Percentiles rank a stretch among this genome's conserved stretches.
Evolutionary conservation across 768 basidiomycete genomes (phyloP).

Genomic region (Lentinula edodes): DNA sequence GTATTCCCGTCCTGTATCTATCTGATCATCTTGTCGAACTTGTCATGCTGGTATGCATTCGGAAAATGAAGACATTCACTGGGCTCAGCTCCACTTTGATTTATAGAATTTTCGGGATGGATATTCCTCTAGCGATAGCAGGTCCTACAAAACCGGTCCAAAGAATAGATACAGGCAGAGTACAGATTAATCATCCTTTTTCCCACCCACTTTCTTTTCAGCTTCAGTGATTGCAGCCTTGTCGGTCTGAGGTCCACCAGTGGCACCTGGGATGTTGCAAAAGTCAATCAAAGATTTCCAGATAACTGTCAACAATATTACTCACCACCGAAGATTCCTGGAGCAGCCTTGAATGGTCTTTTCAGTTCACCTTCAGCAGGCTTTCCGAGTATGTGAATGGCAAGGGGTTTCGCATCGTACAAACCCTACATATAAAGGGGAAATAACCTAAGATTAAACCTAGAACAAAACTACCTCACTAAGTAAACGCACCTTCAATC

Average conservation of each 20-base stretch:
- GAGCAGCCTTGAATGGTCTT: conserved; percentile 77
- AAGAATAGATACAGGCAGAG: background rate
- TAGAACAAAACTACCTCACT: background rate
- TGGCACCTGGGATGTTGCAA: conserved; percentile 27
- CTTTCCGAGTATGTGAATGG: conserved; percentile 78
- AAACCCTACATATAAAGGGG: conserved; percentile 32
- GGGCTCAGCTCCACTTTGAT: too few species aligned
- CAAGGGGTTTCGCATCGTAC: conserved; percentile 80
- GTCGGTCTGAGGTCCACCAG: conserved; percentile 73
- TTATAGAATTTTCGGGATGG: too few species aligned
- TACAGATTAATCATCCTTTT: conserved; percentile 64
- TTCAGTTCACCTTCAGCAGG: conserved; percentile 81
- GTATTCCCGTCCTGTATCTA: too few species aligned
- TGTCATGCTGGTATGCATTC: too few species aligned
- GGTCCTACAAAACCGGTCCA: background rate
- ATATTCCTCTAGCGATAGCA: too few species aligned
- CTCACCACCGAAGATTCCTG: conserved; percentile 69
- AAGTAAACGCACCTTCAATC: conserved; percentile 50
- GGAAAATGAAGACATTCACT: too few species aligned
- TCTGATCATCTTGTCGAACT: too few species aligned
- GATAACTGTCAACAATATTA: conserved; percentile 1
- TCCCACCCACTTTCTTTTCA: conserved; percentile 75
- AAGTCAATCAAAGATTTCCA: background rate
- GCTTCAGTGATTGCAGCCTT: conserved; percentile 83
- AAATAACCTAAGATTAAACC: too few species aligned